Conservation (phyloP, 768 basidiomycete species). For the Lyophyllum decastes region DNA sequence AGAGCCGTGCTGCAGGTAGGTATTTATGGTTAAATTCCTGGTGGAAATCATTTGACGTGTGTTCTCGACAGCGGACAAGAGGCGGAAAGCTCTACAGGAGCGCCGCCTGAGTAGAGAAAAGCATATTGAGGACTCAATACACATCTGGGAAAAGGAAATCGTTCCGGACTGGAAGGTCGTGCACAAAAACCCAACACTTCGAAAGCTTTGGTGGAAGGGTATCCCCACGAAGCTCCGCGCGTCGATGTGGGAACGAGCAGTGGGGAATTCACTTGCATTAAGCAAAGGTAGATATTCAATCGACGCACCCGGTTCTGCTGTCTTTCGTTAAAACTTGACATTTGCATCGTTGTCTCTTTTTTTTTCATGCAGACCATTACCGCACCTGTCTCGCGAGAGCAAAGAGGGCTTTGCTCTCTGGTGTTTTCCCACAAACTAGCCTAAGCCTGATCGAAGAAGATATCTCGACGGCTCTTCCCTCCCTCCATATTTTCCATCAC, state of each 20-base stretch:
- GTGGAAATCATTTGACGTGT: neutral
- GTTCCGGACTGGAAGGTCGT: slow-evolving; percentile 84
- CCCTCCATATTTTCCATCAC: slow-evolving; percentile 78
- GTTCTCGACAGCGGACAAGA: slow-evolving; percentile 61
- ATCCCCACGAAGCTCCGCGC: slow-evolving; percentile 83
- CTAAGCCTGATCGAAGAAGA: slow-evolving; percentile 73
- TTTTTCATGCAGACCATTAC: slow-evolving; percentile 57
- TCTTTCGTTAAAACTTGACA: slow-evolving; percentile 6
- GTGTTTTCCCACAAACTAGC: slow-evolving; percentile 65
- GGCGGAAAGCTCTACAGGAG: slow-evolving; percentile 61
- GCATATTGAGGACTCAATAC: slow-evolving; percentile 67
- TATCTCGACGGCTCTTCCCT: slow-evolving; percentile 70
- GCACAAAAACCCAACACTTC: slow-evolving; percentile 60
- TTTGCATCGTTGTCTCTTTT: slow-evolving; percentile 6
- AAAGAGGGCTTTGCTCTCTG: slow-evolving; percentile 64
- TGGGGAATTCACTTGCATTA: slow-evolving; percentile 80
- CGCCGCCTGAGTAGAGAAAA: slow-evolving; percentile 65
- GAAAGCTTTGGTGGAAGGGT: slow-evolving; percentile 85
- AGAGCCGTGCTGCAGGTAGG: slow-evolving; percentile 72
- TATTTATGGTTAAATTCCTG: slow-evolving; percentile 8
- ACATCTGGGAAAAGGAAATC: slow-evolving; percentile 78
- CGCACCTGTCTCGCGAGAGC: slow-evolving; percentile 73
- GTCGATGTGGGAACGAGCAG: slow-evolving; percentile 81
- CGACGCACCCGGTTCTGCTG: slow-evolving; percentile 1
- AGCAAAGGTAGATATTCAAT: slow-evolving; percentile 63